Base-by-base conservation (phyloP, 2,329 filamentous ascomycete genomes). In the Malbranchea cinnamomea region DNA sequence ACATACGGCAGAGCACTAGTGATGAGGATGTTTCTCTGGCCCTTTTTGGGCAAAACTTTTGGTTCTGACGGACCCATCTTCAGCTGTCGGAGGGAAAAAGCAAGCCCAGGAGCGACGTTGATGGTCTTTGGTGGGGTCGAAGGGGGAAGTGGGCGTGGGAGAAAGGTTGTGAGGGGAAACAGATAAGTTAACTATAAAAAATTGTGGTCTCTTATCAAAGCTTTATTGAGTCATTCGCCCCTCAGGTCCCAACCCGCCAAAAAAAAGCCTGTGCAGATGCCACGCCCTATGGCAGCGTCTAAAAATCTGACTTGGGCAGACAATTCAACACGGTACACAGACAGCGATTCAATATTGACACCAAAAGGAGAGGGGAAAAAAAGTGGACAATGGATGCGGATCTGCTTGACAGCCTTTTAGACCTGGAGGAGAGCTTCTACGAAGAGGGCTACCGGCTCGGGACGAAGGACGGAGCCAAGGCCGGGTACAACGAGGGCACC, bases 1-100 rank as follows among this genome's bases (percentile, higher is more conserved):
- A 82, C 78, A 46, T 93, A 93, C 23, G 84, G 84, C 27, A 94
- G 58, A n/a, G 85, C 85, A 44, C 78, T 87, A 24, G 87, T 93
- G 46, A 95, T 76, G 38, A 95, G 70, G 44, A 91, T 73, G 55
- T 94, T 95, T 46, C 75, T 70, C 65, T 92, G 76, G 43, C 78
- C 79, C 50, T 71, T 60, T 10, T 36, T 26, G 20, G 36, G 36
- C 30, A 38, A 30, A 19, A 42, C 41, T 28, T 39, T 39, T 8
- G 32, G 16, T 26, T 36, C 29, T 19, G 39, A 32, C n/a, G 34
- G n/a, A n/a, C n/a, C n/a, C n/a, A n/a, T n/a, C n/a, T n/a, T n/a
- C n/a, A n/a, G n/a, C n/a, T n/a, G n/a, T n/a, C n/a, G n/a, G n/a
- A n/a, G n/a, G n/a, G n/a, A n/a, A n/a, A n/a, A n/a, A n/a, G n/a